Evolutionary conservation across 345 rosid species (phyloP).

Genomic region (Turnera subulata): DNA sequence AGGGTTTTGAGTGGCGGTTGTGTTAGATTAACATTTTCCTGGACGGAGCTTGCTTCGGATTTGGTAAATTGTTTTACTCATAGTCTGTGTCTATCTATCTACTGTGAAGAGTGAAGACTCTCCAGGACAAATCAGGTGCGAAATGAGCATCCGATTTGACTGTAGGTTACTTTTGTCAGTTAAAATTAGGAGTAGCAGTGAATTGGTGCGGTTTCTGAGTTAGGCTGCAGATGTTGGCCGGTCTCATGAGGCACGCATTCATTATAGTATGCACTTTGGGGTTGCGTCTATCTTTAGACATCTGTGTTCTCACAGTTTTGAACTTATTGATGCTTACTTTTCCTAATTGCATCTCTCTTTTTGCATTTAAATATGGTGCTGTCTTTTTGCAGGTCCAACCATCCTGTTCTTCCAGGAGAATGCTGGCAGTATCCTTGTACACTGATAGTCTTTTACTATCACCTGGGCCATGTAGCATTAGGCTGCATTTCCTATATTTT

Average conservation of each 20-base stretch:
- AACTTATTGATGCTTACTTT: neutral
- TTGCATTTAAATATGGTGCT: conserved; percentile 1
- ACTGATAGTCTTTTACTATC: neutral
- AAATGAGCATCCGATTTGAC: no score
- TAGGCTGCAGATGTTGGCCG: no score
- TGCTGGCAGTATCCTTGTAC: conserved; percentile 95
- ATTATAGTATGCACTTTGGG: no score
- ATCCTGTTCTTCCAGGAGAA: conserved; percentile 96
- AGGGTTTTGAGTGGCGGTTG: conserved; percentile 21
- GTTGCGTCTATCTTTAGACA: no score
- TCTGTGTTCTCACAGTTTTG: no score
- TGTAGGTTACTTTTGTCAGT: neutral
- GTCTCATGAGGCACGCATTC: no score
- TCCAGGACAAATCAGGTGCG: no score
- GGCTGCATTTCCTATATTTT: neutral
- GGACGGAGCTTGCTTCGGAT: no score
- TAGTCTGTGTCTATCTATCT: no score
- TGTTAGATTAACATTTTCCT: no score
- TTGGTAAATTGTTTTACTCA: no score
- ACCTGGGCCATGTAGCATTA: neutral
- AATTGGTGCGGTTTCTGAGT: neutral
- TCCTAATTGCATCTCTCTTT: neutral
- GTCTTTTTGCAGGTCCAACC: conserved; percentile 81
- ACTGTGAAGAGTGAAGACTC: no score
- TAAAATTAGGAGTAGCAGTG: neutral